Evolutionary conservation across 1,284 basidiomycete genomes (phyloP).

Genomic region (Cutaneotrichosporon sp.): DNA sequence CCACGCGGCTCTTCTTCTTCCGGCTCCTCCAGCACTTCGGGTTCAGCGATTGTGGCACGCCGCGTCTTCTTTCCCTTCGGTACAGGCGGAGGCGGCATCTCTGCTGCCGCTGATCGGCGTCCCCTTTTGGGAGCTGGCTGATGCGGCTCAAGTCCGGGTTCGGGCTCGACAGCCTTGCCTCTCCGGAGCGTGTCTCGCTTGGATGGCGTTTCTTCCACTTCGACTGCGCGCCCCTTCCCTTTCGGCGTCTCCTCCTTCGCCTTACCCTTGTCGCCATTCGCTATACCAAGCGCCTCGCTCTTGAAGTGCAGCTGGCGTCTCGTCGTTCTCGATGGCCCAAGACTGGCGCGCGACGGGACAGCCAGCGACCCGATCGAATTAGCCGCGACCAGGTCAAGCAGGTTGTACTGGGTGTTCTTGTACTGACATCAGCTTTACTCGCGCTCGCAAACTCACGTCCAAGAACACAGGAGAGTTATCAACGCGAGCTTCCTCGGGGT

Average conservation of each 20-base stretch:
- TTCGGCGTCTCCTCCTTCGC: conserved; percentile 4
- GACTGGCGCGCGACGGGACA: conserved; percentile 35
- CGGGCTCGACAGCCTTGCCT: neutral
- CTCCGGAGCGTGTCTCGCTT: neutral
- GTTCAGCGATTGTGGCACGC: conserved; percentile 26
- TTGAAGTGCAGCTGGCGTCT: conserved; percentile 42
- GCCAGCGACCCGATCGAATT: conserved; percentile 19
- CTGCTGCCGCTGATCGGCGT: conserved; percentile 14
- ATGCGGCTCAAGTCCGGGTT: neutral
- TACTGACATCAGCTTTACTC: conserved; percentile 30
- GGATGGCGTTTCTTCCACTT: neutral
- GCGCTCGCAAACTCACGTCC: conserved; percentile 57
- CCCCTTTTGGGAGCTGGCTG: neutral
- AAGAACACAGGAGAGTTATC: conserved; percentile 72
- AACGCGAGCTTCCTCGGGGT: conserved; percentile 71
- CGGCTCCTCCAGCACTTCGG: conserved; percentile 6
- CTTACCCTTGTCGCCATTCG: conserved; percentile 18
- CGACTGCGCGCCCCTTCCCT: neutral
- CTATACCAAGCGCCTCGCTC: conserved; percentile 35
- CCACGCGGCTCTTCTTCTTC: conserved; percentile 19
- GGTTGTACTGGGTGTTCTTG: conserved; percentile 36
- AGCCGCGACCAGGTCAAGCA: conserved; percentile 35
- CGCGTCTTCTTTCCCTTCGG: conserved; percentile 28
- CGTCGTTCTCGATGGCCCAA: conserved; percentile 37
- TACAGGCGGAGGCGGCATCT: conserved; percentile 37